Base-by-base conservation (phyloP, 2,329 filamentous ascomycete genomes). In the Monosporascus sp. region DNA sequence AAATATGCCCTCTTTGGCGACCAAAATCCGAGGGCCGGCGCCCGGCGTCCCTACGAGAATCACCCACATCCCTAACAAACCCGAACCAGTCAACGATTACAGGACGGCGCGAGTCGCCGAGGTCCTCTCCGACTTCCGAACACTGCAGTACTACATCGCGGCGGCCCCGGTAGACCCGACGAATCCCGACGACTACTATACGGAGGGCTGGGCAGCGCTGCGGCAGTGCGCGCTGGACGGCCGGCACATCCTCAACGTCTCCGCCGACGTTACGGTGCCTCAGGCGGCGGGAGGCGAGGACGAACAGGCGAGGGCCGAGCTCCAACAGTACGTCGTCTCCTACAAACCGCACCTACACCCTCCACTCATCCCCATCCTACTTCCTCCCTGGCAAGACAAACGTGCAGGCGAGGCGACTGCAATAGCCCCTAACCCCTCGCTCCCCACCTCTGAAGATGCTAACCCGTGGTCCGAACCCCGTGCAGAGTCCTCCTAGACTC, bases 181-280 rank as follows among this genome's bases (percentile, higher is more conserved):
- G 3, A 70, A 82, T 67, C 70, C 73, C 53, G 77, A 80, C 51
- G 84, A 86, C 63, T 83, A 84, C 63, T 80, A 82, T 68, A 83
- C 82, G 14, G 81, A 85, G 58, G 84, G 83, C 22, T 87, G 82
- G 81, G 75, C 78, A 5, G 77, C 77, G 17, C 70, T 87, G 50
- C 78, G 83, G 43, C 83, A 87, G 69, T 86, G 82, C 70, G 73
- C 77, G 49, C 64, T 84, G 43, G 84, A 86, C 61, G 83, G 83
- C 7, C 82, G 84, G 63, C 76, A 84, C 68, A 85, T 87, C 59
- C 75, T 86, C 56, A 82, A 86, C 63, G 82, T 80, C 61, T 82
- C 80, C 22, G 82, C 82, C 41, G 84, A 86, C 66, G 82, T 81
- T 17, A 75, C 73, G 50, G 82, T 86, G 14, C 81, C 82, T 4